These are phyloP conservation scores for Melaleuca alternifolia DNA, from an alignment of 345 rosid genomes.

Conservation along the genomic window DNA sequence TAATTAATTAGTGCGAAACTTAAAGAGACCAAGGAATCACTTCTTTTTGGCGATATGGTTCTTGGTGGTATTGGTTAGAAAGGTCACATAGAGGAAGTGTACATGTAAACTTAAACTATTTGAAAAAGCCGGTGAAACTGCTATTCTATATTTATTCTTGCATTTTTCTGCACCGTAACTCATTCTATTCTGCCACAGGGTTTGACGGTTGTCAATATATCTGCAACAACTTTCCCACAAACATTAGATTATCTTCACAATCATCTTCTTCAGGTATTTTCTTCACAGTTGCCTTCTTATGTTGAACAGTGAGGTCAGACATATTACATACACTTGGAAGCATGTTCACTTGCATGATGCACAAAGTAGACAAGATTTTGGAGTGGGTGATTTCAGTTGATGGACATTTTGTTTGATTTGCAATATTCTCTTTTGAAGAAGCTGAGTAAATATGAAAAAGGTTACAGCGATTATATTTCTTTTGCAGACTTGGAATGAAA, in stretches of 20 bases:
- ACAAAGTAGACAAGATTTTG: background rate
- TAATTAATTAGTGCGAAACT: background rate
- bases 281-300: background rate
- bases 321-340: background rate
- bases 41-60: background rate
- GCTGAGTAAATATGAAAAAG: background rate
- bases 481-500: background rate
- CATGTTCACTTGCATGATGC: background rate
- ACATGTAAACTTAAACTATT: background rate
- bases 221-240: slow-evolving; percentile 88
- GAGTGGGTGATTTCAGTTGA: background rate
- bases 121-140: too few relatives aligned
- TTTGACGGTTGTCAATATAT: slow-evolving; percentile 59
- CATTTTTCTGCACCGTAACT: background rate
- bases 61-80: background rate
- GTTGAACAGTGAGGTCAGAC: background rate
- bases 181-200: slow-evolving; percentile 31
- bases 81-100: background rate
- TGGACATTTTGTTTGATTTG: background rate
- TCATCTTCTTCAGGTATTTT: slow-evolving; percentile 79
- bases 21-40: background rate
- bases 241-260: slow-evolving; percentile 76
- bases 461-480: background rate
- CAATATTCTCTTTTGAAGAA: background rate
- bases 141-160: background rate